Base-by-base conservation (phyloP, 2,329 filamentous ascomycete genomes). In the Neofusicoccum sp. region DNA sequence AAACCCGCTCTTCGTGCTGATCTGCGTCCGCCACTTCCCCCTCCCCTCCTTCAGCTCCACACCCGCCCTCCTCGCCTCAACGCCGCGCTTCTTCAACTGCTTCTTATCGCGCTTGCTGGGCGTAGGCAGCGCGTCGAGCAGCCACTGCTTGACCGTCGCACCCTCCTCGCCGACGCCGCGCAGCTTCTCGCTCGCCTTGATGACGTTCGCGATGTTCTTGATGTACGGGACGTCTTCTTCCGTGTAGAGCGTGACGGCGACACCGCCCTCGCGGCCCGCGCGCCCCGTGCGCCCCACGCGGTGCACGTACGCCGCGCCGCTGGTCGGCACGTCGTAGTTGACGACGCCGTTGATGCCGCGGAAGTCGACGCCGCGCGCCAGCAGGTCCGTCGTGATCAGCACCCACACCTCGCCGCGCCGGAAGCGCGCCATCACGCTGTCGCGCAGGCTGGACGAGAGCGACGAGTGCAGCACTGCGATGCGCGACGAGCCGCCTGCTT, bases 251-350 rank as follows among this genome's bases (percentile, higher is more conserved):
- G 95, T 99, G 1, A 99, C 89, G 0, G 92, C 93, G 3, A 96
- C 85, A 49, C 95, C 95, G 20, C 93, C 93, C 69, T 90, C 86
- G 26, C 93, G 84, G 0, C 95, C 95, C 0, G 93, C 95, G 24
- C 95, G 84, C 0, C 93, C 95, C 0, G 95, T 98, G 48, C 95
- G 85, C 0, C 95, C 95, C 0, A 95, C 92, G 9, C 95, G 90
- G 76, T 99, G 95, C 6, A 99, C 89, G 71, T 99, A 99, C 1
- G 86, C 87, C 0, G 93, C 93, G 4, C 89, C 89, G 0, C 90
- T 93, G n/a, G 88, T 91, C 0, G 95, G 95, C 7, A 97, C 91
- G 73, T 99, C 95, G 77, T 97, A 99, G 76, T 98, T 99, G 56
- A 99, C 90, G 0, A 99, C 93, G 47, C 93, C 92, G 69, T 97